These are phyloP conservation scores for Penicillium desertorum DNA, from an alignment of 495 filamentous ascomycete genomes.

Conservation along the genomic window DNA sequence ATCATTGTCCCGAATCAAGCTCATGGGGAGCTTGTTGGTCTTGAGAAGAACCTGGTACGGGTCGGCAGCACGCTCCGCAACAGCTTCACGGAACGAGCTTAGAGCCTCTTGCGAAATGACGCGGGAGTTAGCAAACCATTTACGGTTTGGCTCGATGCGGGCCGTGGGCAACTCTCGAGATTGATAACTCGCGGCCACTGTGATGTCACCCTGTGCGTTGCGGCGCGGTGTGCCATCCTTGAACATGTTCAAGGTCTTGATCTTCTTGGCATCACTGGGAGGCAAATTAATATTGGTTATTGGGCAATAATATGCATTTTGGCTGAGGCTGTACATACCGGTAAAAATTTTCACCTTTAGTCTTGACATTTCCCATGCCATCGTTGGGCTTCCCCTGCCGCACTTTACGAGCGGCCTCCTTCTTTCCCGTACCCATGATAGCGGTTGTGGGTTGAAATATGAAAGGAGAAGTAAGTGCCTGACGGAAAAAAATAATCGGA, in stretches of 20 bases:
- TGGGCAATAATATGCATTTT: not conserved
- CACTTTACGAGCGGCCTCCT: conserved; percentile 78
- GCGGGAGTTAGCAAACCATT: conserved; percentile 75
- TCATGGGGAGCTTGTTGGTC: conserved; percentile 91
- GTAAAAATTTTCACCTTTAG: conserved; percentile 97
- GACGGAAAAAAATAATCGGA: conserved; percentile 28
- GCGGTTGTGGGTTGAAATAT: conserved; percentile 21
- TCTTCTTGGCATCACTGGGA: conserved; percentile 74
- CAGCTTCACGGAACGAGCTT: conserved; percentile 83
- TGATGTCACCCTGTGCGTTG: conserved; percentile 74
- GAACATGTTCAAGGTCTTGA: conserved; percentile 80
- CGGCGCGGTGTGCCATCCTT: conserved; percentile 77
- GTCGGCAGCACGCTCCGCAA: conserved; percentile 84
- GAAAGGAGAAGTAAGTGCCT: conserved; percentile 21
- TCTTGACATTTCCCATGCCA: conserved; percentile 86
- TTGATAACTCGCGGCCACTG: conserved; percentile 81
- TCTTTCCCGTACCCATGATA: conserved; percentile 93
- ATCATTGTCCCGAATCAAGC: conserved; percentile 65
- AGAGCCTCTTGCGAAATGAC: conserved; percentile 70
- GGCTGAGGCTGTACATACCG: conserved; percentile 45
- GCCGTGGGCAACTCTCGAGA: conserved; percentile 75
- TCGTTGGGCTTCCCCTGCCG: conserved; percentile 77
- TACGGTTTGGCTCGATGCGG: conserved; percentile 89
- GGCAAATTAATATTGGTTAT: conserved; percentile 19
- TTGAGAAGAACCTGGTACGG: conserved; percentile 91